Evolutionary conservation across 176 grass and related monocot species (phyloP), one percentile per base, ranked within the genome.

Genomic region (Microstegium vimineum): DNA sequence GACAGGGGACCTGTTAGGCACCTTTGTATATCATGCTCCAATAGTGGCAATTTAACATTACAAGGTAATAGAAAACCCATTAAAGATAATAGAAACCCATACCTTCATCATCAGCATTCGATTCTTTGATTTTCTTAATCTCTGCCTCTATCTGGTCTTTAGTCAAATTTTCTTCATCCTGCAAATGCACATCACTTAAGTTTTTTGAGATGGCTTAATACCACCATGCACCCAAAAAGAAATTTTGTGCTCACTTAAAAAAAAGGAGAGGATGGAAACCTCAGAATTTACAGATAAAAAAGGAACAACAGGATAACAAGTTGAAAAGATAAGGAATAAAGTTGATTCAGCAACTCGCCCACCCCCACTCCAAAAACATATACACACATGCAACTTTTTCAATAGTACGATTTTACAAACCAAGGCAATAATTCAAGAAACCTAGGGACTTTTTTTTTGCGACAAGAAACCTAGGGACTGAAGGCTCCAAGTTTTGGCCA

Each of bases 51-150:
- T 28, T 52, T 26, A 57, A 72, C 52, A 87, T 60, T 62, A 34
- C n/a, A 54, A 52, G 38, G 22, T 65, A 65, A 30, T 74, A 41
- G 18, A 34, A 75, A 89, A 16, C 13, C 0, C 43, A 32, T 81
- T 54, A 2, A 54, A 54, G 6, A 7, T 22, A 57, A 57, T 10
- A 57, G 22, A 76, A 89, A 22, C 10, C 0, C 37, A 32, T 81
- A 94, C 95, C 95, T 95, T 98, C 88, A 90, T 98, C 95, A 37
- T 98, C 95, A 76, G 90, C 92, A 87, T 95, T 93, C 83, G 92
- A 85, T 84, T 95, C 90, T 90, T 91, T 98, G 49, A 98, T 95
- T 86, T 86, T 95, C 74, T 90, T 98, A 68, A 95, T 93, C 51
- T 98, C 92, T 73, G 89, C 90, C 69, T 98, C 92, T 64, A 98